phyloP scores from a whole-genome alignment of 768 basidiomycete species.

The Pleurotus sapidus region DNA sequence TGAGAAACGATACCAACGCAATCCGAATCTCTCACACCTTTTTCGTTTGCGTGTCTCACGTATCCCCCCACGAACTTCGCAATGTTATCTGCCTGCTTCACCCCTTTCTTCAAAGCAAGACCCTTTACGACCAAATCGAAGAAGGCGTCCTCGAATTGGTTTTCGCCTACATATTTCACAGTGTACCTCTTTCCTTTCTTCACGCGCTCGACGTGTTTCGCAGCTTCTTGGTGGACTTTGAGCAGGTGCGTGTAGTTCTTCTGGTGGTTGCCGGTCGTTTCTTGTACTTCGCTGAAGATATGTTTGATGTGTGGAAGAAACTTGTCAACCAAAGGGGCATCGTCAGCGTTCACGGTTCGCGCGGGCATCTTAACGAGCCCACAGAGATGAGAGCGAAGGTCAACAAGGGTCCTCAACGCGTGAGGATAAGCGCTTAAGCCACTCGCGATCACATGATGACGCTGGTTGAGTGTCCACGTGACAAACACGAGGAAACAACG shows the following conservation, averaged over 20 bases:
- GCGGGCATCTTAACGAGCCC: constrained; percentile 8
- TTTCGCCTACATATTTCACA: constrained; percentile 75
- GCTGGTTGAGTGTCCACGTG: not conserved
- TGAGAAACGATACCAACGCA: not conserved
- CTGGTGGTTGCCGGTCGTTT: constrained; percentile 73
- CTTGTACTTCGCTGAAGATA: constrained; percentile 81
- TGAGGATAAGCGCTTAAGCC: no score
- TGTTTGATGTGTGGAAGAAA: constrained; percentile 37
- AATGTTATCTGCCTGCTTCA: constrained; percentile 66
- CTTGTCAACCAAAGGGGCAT: not conserved
- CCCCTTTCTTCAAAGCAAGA: constrained; percentile 79
- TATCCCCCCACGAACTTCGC: constrained; percentile 84
- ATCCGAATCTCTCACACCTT: constrained; percentile 45
- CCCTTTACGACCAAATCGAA: constrained; percentile 56
- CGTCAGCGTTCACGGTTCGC: not conserved
- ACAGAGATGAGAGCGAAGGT: no score
- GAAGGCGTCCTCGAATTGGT: constrained; percentile 68
- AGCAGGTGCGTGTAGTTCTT: constrained; percentile 85
- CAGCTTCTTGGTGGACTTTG: constrained; percentile 72
- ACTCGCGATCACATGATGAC: constrained; percentile 4
- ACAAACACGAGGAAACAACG: constrained; percentile 8
- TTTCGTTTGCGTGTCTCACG: constrained; percentile 70
- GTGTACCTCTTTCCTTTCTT: constrained; percentile 35
- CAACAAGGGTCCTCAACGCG: no score
- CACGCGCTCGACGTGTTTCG: constrained; percentile 45